Evolutionary conservation across 768 basidiomycete genomes (phyloP), one percentile per base, ranked within the genome.

Genomic region (Gautieria morchelliformis): DNA sequence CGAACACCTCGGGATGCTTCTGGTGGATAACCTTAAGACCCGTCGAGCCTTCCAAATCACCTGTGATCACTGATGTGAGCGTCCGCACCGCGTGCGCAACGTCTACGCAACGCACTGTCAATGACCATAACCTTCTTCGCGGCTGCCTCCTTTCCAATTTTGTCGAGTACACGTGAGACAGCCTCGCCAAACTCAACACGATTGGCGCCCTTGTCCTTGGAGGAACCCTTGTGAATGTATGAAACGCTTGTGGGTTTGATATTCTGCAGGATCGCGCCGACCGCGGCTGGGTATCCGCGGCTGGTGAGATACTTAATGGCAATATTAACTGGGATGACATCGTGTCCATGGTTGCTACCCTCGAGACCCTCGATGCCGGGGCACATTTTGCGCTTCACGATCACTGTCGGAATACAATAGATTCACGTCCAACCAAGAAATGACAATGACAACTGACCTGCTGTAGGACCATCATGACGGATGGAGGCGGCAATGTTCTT

Each of bases 21-120:
- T 89, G 82, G 69, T 92, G 90, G 59, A 93, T 93, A 50, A 78
- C 82, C 71, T 89, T 92, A 63, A 93, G 72, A 56, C 91, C 91
- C 30, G 91, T 93, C 0, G 91, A 93, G 35, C 91, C 91, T 74
- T 93, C 89, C 48, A 93, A 71, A 66, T 93, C 90, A 64, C 81
- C 85, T 88, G 58, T 27, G 42, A 0, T n/a, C 40, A 45, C 32
- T 52, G 15, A 40, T 55, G 63, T 48, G 27, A 60, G 33, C 2
- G 47, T 41, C 5, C 14, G 58, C 30, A 14, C 39, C 14, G 56
- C 6, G 44, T 56, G 22, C 8, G 20, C n/a, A 15, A 19, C 17
- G 47, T 14, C 35, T 40, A 20, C 15, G 14, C 37, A 1, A 49
- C 39, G 46, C 61, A 84, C 86, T 87, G 65, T 93, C 91, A 60